Percentiles rank a stretch among this genome's conserved stretches.
phyloP scores from a whole-genome alignment of 75 land plant species.

The Cunninghamia lanceolata region DNA sequence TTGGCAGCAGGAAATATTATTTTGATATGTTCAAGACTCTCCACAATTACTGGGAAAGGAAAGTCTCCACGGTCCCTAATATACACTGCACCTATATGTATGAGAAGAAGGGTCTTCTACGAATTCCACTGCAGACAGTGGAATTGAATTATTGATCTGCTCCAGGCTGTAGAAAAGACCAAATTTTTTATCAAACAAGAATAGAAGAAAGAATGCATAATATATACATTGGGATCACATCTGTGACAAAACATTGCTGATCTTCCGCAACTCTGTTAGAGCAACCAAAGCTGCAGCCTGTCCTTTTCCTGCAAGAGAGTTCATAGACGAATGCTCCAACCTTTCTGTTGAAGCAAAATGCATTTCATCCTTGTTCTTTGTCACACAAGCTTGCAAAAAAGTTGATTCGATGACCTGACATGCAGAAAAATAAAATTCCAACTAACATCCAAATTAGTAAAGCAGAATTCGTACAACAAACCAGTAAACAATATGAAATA shows the following conservation, averaged over 20 bases:
- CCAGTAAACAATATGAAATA: background rate
- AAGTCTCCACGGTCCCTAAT: background rate
- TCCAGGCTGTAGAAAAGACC: background rate
- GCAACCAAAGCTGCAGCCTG: constrained; percentile 75
- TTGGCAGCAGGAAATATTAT: background rate
- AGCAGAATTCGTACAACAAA: background rate
- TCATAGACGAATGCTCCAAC: constrained; percentile 39
- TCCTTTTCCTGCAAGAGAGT: constrained; percentile 57
- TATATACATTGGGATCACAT: constrained; percentile 42
- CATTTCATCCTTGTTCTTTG: constrained; percentile 21
- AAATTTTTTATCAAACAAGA: background rate
- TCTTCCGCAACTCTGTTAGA: constrained; percentile 81
- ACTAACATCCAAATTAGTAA: background rate
- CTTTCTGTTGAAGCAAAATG: constrained; percentile 28
- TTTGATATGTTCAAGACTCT: background rate
- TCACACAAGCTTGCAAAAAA: constrained; percentile 34
- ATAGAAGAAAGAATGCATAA: constrained; percentile 1
- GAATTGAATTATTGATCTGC: background rate
- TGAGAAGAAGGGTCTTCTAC: background rate
- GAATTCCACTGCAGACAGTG: background rate
- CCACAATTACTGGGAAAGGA: background rate
- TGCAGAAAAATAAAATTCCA: background rate
- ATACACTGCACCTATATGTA: background rate
- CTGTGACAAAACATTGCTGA: constrained; percentile 79
- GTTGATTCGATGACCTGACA: constrained; percentile 75